Evolutionary conservation across 164 flowering plant genomes (phyloP).

Genomic region (Litsea cubeba): DNA sequence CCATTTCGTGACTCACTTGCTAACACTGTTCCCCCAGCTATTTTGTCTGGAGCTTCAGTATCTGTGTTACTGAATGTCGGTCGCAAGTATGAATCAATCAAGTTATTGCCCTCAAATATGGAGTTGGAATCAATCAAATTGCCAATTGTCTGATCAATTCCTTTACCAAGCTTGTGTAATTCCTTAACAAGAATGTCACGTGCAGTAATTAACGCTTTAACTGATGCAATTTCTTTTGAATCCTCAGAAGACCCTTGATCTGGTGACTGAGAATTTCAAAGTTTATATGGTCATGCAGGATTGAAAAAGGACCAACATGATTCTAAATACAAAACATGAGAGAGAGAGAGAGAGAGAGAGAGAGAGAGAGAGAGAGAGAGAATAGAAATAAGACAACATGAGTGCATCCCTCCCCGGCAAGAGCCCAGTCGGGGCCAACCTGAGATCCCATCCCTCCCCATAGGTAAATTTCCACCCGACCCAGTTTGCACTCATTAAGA

Average conservation of each 20-base stretch:
- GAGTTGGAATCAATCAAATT: conserved; percentile 46
- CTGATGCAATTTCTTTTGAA: conserved; percentile 34
- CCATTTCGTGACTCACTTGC: conserved; percentile 28
- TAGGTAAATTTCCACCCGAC: too few relatives aligned
- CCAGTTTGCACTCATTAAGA: too few relatives aligned
- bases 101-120: conserved; percentile 28
- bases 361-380: not conserved
- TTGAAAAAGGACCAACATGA: not conserved
- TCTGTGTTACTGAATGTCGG: conserved; percentile 15
- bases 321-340: not conserved
- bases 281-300: not conserved
- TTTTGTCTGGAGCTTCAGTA: conserved; percentile 27
- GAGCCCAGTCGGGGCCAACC: too few relatives aligned
- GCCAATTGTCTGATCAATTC: conserved; percentile 48
- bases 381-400: not conserved
- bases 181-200: conserved; percentile 68
- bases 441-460: too few relatives aligned
- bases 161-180: conserved; percentile 60
- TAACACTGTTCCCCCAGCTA: conserved; percentile 14
- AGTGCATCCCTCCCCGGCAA: too few relatives aligned
- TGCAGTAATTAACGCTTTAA: conserved; percentile 59
- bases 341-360: not conserved
- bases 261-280: conserved; percentile 24
- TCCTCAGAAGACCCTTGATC: conserved; percentile 25
- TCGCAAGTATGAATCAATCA: conserved; percentile 23